Base-by-base conservation (phyloP, 352 stramenopile species). In the Phytophthora palmivora region DNA sequence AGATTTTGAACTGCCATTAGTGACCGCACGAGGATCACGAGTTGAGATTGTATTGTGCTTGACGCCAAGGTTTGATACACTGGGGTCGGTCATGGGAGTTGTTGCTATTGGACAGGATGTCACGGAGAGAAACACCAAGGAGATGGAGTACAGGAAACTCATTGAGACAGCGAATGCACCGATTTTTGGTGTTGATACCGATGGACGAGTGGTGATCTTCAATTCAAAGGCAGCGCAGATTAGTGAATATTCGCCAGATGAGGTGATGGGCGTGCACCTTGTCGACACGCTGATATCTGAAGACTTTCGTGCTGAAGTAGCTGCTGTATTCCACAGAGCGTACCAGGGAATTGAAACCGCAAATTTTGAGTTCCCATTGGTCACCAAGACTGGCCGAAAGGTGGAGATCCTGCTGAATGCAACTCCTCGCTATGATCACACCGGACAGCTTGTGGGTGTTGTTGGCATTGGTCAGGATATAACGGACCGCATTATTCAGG, bases 161-260 rank as follows among this genome's bases (percentile, higher is more conserved):
- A 94, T 96, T 30, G 88, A 96, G 49, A 96, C 80, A 28, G 88
- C 90, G 0, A 96, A 97, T 62, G 84, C 85, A 14, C 87, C 89
- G 5, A 97, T 96, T 44, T 96, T 97, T 52, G 90, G 88, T 18
- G 67, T 89, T 0, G 79, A 89, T 50, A 78, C 67, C 0, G 41
- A 84, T 30, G 74, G 75, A 8, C 42, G 66, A 9, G 63, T 87
- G 11, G 74, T 83, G 37, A 84, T 92, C 46, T 97, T 94, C 67
- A 95, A 96, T 70, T 63, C 79, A 4, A 92, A 92, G 55, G 88
- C 76, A 16, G 63, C 70, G 0, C 75, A 94, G 49, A 82, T 91
- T 42, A 95, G 83, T 9, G 82, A 91, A 39, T 92, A 89, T 45
- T 53, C 70, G 8, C 63, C 70, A 7, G 57, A 79, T 26, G 83